phyloP scores from a whole-genome alignment of 768 basidiomycete species.

The Dictyophora rubrovolvata region DNA sequence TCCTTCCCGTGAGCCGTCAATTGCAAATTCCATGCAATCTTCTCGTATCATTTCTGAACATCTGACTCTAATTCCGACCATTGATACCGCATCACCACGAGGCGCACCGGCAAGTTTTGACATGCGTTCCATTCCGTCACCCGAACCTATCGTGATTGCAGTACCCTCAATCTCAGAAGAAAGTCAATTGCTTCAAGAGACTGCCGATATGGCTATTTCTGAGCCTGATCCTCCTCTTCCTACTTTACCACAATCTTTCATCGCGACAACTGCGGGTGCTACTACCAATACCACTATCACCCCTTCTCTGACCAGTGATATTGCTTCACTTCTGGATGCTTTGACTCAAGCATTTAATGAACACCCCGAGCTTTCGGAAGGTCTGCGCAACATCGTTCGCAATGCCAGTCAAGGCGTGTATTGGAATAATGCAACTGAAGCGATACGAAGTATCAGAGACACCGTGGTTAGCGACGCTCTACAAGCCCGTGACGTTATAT shows the following conservation, averaged over 20 bases:
- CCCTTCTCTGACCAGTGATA: conserved; percentile 50
- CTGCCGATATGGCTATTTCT: conserved; percentile 9
- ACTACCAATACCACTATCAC: conserved; percentile 16
- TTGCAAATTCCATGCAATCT: neutral
- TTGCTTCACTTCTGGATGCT: conserved; percentile 49
- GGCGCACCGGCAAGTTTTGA: neutral
- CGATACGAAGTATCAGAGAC: conserved; percentile 29
- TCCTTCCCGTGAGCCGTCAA: neutral
- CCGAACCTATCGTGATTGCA: conserved; percentile 12
- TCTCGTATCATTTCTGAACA: neutral
- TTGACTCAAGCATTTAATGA: conserved; percentile 45
- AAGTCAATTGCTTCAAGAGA: neutral
- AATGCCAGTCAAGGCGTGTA: conserved; percentile 59
- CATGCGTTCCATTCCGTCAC: conserved; percentile 15
- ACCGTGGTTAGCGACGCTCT: conserved; percentile 2
- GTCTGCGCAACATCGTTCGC: conserved; percentile 49
- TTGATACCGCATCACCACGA: neutral
- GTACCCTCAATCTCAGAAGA: conserved; percentile 10
- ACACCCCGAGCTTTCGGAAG: conserved; percentile 66
- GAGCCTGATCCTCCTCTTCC: conserved; percentile 43
- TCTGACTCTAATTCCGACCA: neutral
- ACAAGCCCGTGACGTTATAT: conserved; percentile 24
- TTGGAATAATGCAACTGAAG: conserved; percentile 51
- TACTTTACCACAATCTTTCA: conserved; percentile 18
- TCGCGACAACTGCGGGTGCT: conserved; percentile 15